Base-by-base conservation (phyloP, 345 rosid species). In the Rhodomyrtus tomentosa region DNA sequence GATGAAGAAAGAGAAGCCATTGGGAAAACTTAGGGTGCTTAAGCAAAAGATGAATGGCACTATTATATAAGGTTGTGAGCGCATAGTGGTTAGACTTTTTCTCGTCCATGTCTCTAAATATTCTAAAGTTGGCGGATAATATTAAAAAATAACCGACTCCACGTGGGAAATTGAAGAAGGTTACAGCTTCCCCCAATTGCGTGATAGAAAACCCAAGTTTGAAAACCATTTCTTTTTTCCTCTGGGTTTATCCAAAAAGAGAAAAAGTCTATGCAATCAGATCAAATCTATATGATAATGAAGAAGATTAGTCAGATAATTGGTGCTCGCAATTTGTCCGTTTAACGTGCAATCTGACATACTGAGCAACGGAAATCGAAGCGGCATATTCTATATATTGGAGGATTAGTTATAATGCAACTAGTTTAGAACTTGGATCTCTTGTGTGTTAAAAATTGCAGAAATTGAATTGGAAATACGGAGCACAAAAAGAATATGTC, bases 1-100 rank as follows among this genome's bases (percentile, higher is more conserved):
- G 79, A 36, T 55, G 83, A n/a, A 4, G 84, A 29, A 83, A 83
- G 81, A 68, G 87, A 82, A 74, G 87, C 82, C 87, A 86, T 82
- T 10, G 83, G 76, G 24, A 24, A 68, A 36, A 36, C 4, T 45
- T 79, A 72, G 32, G 48, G 50, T 81, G 55, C 40, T 54, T 40
- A 55, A 10, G 76, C 49, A 18, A 13, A 55, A 84, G 80, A 15
- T 51, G 82, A 53, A 83, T 32, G 68, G 5, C 45, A 20, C 76
- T 68, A 18, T 68, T 68, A 68, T 68, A 68, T 68, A 68, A 24
- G 38, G 76, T 68, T 68, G 45, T 68, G 13, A 68, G 18, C 76
- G 5, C 36, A 58, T 0, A 48, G 86, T 55, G 55, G 82, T 55
- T 55, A 14, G 82, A 73, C 55, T 82, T 84, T 84, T 84, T 79